These are phyloP conservation scores for Senna tora DNA, from an alignment of 306 rosid genomes.

Conservation along the genomic window DNA sequence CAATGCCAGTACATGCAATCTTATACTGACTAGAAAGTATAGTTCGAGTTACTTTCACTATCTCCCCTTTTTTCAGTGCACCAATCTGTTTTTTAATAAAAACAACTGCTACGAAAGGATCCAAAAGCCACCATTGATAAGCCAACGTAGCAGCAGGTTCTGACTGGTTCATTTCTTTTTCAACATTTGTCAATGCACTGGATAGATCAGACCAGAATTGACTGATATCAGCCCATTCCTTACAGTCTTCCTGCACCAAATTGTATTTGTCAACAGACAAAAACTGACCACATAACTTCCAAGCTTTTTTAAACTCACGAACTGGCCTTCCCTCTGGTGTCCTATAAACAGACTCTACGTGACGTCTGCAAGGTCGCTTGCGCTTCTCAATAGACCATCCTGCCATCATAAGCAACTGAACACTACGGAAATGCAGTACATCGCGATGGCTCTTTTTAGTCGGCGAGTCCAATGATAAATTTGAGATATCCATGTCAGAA, in stretches of 20 bases:
- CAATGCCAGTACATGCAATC: constrained; percentile 31
- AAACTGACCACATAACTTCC: constrained; percentile 83
- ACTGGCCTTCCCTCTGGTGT: constrained; percentile 79
- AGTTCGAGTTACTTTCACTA: constrained; percentile 62
- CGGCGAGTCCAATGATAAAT: constrained; percentile 45
- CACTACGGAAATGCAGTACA: constrained; percentile 60
- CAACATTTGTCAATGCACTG: constrained; percentile 60
- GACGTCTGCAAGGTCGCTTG: constrained; percentile 70
- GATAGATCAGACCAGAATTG: constrained; percentile 82
- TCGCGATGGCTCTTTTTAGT: constrained; percentile 62
- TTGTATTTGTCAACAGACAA: constrained; percentile 56
- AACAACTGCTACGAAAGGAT: constrained; percentile 78
- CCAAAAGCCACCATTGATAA: constrained; percentile 76
- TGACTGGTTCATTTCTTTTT: constrained; percentile 49
- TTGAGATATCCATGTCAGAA: constrained; percentile 46
- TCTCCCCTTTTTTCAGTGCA: constrained; percentile 80
- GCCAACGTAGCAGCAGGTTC: constrained; percentile 59
- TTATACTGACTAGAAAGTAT: constrained; percentile 40
- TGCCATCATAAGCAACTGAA: constrained; percentile 65
- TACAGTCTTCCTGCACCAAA: constrained; percentile 44
- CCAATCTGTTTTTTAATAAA: constrained; percentile 79
- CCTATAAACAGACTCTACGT: constrained; percentile 69
- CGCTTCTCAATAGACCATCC: constrained; percentile 85
- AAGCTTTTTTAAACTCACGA: constrained; percentile 84
- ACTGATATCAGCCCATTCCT: constrained; percentile 71